Evolutionary conservation across 495 filamentous ascomycete genomes (phyloP), one percentile per base, ranked within the genome.

Genomic region (Penicillium atrosanguineum): DNA sequence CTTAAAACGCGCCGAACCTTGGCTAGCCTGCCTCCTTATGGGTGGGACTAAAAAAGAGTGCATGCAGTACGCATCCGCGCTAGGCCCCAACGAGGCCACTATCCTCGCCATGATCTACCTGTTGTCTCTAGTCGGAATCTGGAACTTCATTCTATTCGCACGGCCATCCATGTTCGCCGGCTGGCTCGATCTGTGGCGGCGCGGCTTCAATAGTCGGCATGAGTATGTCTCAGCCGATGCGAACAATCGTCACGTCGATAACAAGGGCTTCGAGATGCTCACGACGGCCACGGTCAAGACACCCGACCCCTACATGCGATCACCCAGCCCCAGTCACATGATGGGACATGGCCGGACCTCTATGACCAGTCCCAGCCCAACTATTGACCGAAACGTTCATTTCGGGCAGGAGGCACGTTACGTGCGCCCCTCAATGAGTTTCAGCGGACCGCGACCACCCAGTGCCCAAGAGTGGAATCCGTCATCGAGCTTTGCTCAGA

Each of bases 211-310:
- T 63, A 80, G 73, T 59, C 61, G 53, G 43, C 58, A 70, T 45
- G 94, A 97, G 61, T 97, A 95, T 59, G 90, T 95, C 56, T 92
- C 88, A 14, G 87, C 87, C 19, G 93, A 97, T 58, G 91, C 90
- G 21, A 81, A 83, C 52, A 69, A 79, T 44, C 72, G 83, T 61
- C 80, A 85, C 50, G 73, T 78, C 63, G 83, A 88, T 50, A 74
- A 78, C 60, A 82, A 83, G 70, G 83, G 85, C 59, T 95, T 91
- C 79, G 90, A 96, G 73, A 91, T 95, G 85, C 83, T 92, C 58
- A 77, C 78, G 57, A 41, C 53, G 53, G 23, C 48, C 11, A 6
- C 28, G 51, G 31, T 48, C 46, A 83, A 79, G 62, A 67, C 65
- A 7, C 75, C 80, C 2, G 74, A 67, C 5, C 36, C 42, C n/a